A percentile compares a stretch with the other conserved stretches of the same genome.
phyloP scores from a whole-genome alignment of 179 eudicot species.

The Amaranthus tricolor region DNA sequence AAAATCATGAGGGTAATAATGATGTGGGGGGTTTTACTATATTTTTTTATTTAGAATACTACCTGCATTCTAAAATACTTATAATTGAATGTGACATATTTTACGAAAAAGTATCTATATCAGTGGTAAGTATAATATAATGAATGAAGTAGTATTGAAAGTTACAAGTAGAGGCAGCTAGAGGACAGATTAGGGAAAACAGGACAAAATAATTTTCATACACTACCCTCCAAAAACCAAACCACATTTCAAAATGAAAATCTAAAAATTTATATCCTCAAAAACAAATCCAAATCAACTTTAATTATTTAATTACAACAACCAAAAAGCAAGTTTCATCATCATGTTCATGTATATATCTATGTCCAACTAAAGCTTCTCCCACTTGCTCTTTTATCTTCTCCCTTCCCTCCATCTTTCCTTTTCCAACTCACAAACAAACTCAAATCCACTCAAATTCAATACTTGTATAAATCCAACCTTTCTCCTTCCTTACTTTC shows the following conservation, averaged over 20 bases:
- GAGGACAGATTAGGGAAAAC: constrained; percentile 30
- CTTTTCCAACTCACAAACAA: constrained; percentile 36
- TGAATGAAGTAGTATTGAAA: no score
- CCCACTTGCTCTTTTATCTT: constrained; percentile 32
- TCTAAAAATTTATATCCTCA: neutral
- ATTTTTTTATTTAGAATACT: neutral
- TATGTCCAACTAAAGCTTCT: constrained; percentile 35
- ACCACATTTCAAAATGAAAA: constrained; percentile 23
- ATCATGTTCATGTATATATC: constrained; percentile 29
- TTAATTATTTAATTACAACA: constrained; percentile 27
- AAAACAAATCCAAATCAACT: constrained; percentile 21
- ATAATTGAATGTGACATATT: neutral
- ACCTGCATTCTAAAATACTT: neutral
- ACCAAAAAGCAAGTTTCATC: constrained; percentile 30
- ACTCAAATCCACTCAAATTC: constrained; percentile 20
- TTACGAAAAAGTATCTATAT: no score
- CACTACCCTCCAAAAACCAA: constrained; percentile 26
- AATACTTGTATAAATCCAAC: constrained; percentile 14
- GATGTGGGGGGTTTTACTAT: constrained; percentile 25
- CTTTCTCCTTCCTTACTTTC: constrained; percentile 11
- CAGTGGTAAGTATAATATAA: no score
- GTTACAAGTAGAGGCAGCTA: constrained; percentile 21
- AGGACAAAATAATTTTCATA: constrained; percentile 24
- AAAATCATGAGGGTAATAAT: constrained; percentile 38
- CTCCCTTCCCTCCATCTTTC: constrained; percentile 17